Evolutionary conservation across 1,284 basidiomycete genomes (phyloP), one percentile per base, ranked within the genome.

Genomic region (Exobasidium cylindrosporum): DNA sequence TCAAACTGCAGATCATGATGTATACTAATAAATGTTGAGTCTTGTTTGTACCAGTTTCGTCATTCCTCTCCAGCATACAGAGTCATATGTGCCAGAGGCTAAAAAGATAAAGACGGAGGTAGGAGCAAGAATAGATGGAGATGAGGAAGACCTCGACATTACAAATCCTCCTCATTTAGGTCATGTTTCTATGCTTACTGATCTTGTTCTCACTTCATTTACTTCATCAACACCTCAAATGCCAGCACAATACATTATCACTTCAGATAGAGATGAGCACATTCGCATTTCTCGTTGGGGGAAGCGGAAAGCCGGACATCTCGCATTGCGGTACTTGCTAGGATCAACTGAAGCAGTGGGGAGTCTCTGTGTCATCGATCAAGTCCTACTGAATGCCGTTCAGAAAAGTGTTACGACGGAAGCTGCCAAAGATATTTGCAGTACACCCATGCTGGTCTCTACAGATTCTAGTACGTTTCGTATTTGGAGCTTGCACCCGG

Each of bases 231-330:
- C 54, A 11, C 28, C 53, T 13, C 21, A 55, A 23, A 50, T 65
- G 23, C 67, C 72, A 4, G 62, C 59, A 26, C 35, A 59, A 0
- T 68, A 63, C 62, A 67, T 78, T 44, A 60, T 78, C 47, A 74
- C 71, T 0, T 65, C 69, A 21, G 76, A 78, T 54, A 66, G 76
- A n/a, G 76, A 78, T 62, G 76, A 77, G 62, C 76, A 78, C 61
- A 77, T 78, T 29, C 68, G 76, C n/a, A 65, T 78, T 29, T 78
- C 76, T 7, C 64, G 76, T 32, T 78, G 76, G 76, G 74, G 76
- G 4, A 43, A 64, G 2, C 58, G 62, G 43, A 69, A 72, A 4
- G 59, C 69, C 13, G 72, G 66, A 0, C 67, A 76, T 45, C 64
- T 78, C 49, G 67, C 76, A 26, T 66, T 73, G 46, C 65, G 69